phyloP scores from a whole-genome alignment of 2,329 filamentous ascomycete genomes.

The Botrytis elliptica region DNA sequence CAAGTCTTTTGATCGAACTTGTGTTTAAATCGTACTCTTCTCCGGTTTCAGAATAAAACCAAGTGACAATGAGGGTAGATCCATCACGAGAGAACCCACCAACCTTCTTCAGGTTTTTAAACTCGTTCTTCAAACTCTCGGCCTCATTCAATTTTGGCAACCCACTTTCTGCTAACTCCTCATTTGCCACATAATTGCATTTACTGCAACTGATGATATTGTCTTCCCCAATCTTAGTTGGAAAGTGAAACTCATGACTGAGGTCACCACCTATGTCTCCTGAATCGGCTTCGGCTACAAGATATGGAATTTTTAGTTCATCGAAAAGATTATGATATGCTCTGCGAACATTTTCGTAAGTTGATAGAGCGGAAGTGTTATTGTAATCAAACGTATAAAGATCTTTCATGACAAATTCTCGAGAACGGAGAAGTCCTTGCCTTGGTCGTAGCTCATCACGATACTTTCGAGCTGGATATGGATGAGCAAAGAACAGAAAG shows the following conservation, averaged over 20 bases:
- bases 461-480: constrained; percentile 74
- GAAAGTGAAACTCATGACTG: constrained; percentile 93
- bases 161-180: constrained; percentile 68
- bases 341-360: constrained; percentile 71
- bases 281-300: constrained; percentile 86
- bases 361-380: constrained; percentile 66
- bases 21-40: constrained; percentile 49
- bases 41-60: constrained; percentile 40
- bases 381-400: constrained; percentile 89
- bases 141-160: neutral
- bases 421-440: constrained; percentile 80
- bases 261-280: constrained; percentile 93
- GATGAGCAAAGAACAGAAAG: constrained; percentile 10
- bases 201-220: constrained; percentile 70
- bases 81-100: constrained; percentile 66
- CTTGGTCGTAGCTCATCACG: constrained; percentile 87
- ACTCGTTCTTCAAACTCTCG: neutral
- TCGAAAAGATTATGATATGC: constrained; percentile 78
- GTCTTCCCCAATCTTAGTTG: constrained; percentile 79
- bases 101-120: constrained; percentile 46
- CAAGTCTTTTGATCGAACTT: constrained; percentile 63
- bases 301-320: constrained; percentile 77
- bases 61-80: constrained; percentile 66
- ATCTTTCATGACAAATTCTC: constrained; percentile 98
- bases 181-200: constrained; percentile 80